Percentiles rank a stretch among this genome's conserved stretches.
Evolutionary conservation across 148 eudicot species (phyloP).

Genomic region (Nepenthes mirabilis): DNA sequence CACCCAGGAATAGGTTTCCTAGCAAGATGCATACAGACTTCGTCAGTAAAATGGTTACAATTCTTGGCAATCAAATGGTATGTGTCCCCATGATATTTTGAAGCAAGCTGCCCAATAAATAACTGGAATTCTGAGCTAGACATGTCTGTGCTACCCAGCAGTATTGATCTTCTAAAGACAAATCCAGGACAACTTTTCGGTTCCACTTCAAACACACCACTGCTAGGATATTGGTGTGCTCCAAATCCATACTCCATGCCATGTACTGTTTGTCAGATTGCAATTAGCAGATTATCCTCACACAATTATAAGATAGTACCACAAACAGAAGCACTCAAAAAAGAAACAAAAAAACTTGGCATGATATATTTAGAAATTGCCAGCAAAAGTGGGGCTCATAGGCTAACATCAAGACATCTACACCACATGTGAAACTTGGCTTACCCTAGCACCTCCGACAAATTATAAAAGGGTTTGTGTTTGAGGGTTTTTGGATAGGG

Average conservation of each 20-base stretch:
- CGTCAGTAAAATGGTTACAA: conserved; percentile 93
- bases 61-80: conserved; percentile 91
- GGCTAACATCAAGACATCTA: neutral
- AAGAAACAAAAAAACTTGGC: neutral
- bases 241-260: conserved; percentile 83
- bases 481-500: too few species aligned
- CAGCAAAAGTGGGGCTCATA: neutral
- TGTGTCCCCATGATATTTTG: conserved; percentile 67
- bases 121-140: conserved; percentile 56
- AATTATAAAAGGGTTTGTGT: neutral
- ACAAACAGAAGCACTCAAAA: neutral
- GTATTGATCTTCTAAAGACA: conserved; percentile 58
- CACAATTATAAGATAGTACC: neutral
- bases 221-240: conserved; percentile 68
- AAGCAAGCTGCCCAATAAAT: conserved; percentile 73
- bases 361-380: neutral
- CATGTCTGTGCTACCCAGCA: conserved; percentile 79
- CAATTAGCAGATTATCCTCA: conserved; percentile 3
- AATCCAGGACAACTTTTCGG: conserved; percentile 92
- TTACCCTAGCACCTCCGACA: neutral
- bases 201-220: conserved; percentile 94
- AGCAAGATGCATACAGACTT: conserved; percentile 55
- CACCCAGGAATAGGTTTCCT: conserved; percentile 89
- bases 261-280: conserved; percentile 38
- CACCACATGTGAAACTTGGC: neutral